phyloP scores from a whole-genome alignment of 73 alveolate genomes.

The Paramecium sexaurelia region DNA sequence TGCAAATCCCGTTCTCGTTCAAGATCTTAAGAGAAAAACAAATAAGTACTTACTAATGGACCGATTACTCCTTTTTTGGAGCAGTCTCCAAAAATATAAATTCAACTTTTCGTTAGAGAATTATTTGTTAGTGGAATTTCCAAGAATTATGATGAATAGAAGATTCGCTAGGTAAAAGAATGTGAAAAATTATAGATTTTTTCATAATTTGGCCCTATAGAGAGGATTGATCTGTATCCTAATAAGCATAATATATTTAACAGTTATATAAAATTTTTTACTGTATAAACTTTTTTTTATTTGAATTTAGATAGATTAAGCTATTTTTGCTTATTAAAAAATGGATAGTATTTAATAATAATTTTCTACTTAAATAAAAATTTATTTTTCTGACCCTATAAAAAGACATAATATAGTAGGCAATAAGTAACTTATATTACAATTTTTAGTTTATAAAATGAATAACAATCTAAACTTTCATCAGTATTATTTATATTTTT shows the following conservation, averaged over 20 bases:
- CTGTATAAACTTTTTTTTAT: neutral
- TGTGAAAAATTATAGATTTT: neutral
- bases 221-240: conserved; percentile 7
- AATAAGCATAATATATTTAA: neutral
- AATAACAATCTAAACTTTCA: neutral
- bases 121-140: neutral
- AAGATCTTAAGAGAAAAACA: neutral
- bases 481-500: neutral
- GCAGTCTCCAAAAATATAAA: neutral
- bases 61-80: neutral
- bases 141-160: neutral
- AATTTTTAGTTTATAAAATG: neutral
- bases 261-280: neutral
- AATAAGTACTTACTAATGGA: neutral
- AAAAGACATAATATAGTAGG: neutral
- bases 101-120: neutral
- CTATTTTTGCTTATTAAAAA: neutral
- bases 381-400: neutral
- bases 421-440: neutral
- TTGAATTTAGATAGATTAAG: neutral
- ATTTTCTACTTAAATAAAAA: neutral
- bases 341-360: neutral
- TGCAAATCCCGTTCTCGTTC: neutral
- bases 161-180: neutral
- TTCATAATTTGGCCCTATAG: neutral